These are phyloP conservation scores for Plasmodium cynomolgi DNA, from an alignment of 169 alveolate genomes.

Conservation along the genomic window DNA sequence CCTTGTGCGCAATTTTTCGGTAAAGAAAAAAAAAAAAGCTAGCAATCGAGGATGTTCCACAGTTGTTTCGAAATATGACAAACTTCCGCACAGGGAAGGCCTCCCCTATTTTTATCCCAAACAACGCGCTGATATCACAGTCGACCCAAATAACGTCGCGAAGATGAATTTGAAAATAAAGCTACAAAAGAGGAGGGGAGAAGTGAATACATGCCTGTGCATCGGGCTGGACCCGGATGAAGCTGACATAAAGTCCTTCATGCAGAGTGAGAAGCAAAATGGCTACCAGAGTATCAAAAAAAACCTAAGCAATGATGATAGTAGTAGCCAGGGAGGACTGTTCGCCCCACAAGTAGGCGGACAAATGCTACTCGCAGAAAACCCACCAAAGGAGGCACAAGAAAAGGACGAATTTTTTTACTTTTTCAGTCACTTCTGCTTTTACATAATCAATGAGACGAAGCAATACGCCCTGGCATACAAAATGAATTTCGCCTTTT, in stretches of 20 bases:
- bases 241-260: constrained; percentile 78
- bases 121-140: not conserved
- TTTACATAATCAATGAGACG: constrained; percentile 78
- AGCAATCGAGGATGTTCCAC: not conserved
- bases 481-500: constrained; percentile 86
- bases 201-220: constrained; percentile 77
- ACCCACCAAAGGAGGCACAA: not conserved
- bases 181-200: constrained; percentile 56
- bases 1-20: not conserved
- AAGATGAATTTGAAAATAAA: constrained; percentile 43
- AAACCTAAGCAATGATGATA: constrained; percentile 6
- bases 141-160: not conserved
- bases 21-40: not conserved
- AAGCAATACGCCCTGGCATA: constrained; percentile 78
- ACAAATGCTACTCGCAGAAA: constrained; percentile 4
- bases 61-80: not conserved
- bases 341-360: constrained; percentile 57
- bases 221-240: constrained; percentile 86
- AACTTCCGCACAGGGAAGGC: not conserved
- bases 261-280: constrained; percentile 74
- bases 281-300: constrained; percentile 57
- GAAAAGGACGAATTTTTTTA: constrained; percentile 58
- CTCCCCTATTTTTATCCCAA: not conserved
- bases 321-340: not conserved
- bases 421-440: constrained; percentile 78